phyloP scores from a whole-genome alignment of 352 stramenopile genomes.

The Stramenopiles sp. region DNA sequence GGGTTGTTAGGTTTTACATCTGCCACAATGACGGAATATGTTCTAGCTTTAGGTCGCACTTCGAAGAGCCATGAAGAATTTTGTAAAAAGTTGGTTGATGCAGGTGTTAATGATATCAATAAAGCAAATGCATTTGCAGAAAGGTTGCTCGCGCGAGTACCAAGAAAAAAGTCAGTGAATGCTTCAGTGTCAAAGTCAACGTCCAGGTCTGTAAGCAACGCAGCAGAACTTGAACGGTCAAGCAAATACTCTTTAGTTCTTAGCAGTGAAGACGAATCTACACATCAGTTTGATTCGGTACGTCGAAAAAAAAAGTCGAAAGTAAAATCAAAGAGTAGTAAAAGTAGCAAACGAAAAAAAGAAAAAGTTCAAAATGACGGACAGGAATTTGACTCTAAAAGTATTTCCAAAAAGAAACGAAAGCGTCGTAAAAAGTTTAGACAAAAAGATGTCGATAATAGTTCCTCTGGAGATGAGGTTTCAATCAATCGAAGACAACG shows the following conservation, averaged over 20 bases:
- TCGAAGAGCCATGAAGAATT: not conserved
- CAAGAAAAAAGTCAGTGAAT: conserved; percentile 1
- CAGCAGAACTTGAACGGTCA: not conserved
- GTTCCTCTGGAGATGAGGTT: not conserved
- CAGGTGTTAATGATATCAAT: too few species aligned
- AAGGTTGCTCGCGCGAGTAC: not conserved
- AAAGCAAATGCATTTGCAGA: conserved; percentile 2
- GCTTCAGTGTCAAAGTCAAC: conserved; percentile 1
- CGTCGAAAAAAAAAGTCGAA: conserved; percentile 6
- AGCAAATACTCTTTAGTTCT: not conserved
- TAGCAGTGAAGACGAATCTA: not conserved
- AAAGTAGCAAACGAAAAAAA: conserved; percentile 1
- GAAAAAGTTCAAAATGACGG: not conserved
- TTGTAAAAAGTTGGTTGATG: not conserved
- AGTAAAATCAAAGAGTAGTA: not conserved
- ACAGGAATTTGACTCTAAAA: not conserved
- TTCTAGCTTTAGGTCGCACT: not conserved
- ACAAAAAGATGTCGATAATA: not conserved
- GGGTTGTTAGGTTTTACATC: conserved; percentile 1
- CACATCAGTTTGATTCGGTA: conserved; percentile 1
- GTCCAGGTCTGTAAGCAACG: not conserved
- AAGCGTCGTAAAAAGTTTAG: too few species aligned
- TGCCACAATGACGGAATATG: not conserved
- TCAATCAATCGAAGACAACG: not conserved
- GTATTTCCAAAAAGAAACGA: not conserved